Base-by-base conservation (phyloP, 2,329 filamentous ascomycete species). In the Cladosporium sp. region DNA sequence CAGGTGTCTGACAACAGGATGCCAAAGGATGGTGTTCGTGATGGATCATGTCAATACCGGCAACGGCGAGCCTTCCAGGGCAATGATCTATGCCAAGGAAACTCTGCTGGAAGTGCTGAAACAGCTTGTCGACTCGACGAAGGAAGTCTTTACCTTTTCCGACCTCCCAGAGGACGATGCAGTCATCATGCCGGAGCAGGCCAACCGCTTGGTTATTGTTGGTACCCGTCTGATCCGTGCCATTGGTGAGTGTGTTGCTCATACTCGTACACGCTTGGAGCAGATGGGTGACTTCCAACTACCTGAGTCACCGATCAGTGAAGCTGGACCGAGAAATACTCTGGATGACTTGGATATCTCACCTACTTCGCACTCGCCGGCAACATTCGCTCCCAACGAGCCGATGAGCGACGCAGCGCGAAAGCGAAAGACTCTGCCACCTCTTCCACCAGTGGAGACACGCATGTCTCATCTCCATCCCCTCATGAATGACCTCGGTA, bases 191-290 rank as follows among this genome's bases (percentile, higher is more conserved):
- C 91, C 91, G 1, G 71, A 74, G n/a, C 74, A 77, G 62, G 71
- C 67, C 28, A 71, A 70, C 32, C 72, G 71, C 24, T 68, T 76
- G 26, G 72, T 76, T 34, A 67, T 52, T 26, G 68, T 75, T 11
- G 74, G 73, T 36, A 76, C 74, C 12, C 71, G 70, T 44, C 68
- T 77, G 36, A 76, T 99, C 30, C 90, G 92, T 71, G 91, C 92
- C 26, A 93, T 93, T 54, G 94, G 94, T 49, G 93, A 97, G 72
- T 97, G 94, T 77, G 91, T 97, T 24, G 89, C 91, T 7, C 94
- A 93, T 79, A 90, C 93, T 12, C 92, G 92, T 73, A 85, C 87
- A 75, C 88, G 96, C 54, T 90, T 99, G 66, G 93, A 97, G 78
- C 86, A 90, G 68, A 92, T 95, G 69, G 76, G 76, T 26, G 75